Base-by-base conservation (phyloP, 73 alveolate species). In the Paramecium caudatum region DNA sequence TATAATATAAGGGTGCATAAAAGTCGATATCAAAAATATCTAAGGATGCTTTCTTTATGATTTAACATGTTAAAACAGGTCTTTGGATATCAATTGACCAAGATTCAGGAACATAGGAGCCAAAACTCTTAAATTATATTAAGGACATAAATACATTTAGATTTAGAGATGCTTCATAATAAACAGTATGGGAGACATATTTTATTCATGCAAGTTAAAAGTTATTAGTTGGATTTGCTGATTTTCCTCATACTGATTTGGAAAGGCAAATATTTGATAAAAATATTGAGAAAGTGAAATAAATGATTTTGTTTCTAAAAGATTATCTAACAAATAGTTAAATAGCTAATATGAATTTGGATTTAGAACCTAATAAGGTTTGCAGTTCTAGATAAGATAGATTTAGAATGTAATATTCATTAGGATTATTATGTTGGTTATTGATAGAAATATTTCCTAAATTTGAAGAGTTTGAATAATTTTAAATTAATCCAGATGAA, bases 111-210 rank as follows among this genome's bases (percentile, higher is more conserved):
- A 48, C 37, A 10, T 46, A 83, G 47, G 12, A 83, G 3, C 32
- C 68, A 32, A 39, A 61, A 12, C 43, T 62, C 19, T 16, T 62
- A 50, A 70, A 45, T 15, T 62, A 37, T 63, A 39, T 6, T 36
- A 86, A 39, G 61, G 93, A 86, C 13, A 81, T 86, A 12, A 86
- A 86, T 63, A 86, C 93, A 7, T 86, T 62, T 50, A 86, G 84
- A 86, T 86, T 86, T 47, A 86, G 70, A 39, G 84, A 86, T 63
- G 82, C 93, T 12, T 19, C 48, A 12, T 27, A 62, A 41, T 19
- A 86, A 45, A 48, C 39, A n/a, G 69, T 86, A n/a, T 86, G 93
- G 93, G 93, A 86, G n/a, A 86, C 68, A 8, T 62, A 86, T 41
- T 41, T 16, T 19, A 19, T 74, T 39, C 36, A 32, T 74, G 62